Percentiles rank a stretch among this genome's conserved stretches.
phyloP scores from a whole-genome alignment of 768 basidiomycete species.

The Mycena sanguinolenta region DNA sequence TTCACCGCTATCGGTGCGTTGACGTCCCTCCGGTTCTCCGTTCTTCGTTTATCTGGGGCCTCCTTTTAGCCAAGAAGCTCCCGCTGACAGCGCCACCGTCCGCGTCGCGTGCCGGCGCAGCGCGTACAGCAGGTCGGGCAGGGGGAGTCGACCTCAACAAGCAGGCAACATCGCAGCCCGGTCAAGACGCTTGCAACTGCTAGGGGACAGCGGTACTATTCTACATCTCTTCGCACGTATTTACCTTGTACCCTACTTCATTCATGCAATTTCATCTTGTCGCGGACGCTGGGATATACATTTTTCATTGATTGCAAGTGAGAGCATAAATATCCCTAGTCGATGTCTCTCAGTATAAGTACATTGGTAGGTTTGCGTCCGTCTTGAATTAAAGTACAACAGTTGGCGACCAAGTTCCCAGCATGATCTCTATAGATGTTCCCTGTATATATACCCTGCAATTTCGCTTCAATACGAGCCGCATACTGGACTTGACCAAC shows the following conservation, averaged over 20 bases:
- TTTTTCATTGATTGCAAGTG: constrained; percentile 35
- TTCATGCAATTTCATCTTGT: constrained; percentile 43
- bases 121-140: constrained; percentile 65
- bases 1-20: constrained; percentile 86
- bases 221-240: constrained; percentile 41
- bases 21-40: constrained; percentile 10
- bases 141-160: constrained; percentile 86
- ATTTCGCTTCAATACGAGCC: constrained; percentile 18
- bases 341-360: neutral
- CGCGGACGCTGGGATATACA: constrained; percentile 58
- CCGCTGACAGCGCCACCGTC: constrained; percentile 83
- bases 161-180: constrained; percentile 62
- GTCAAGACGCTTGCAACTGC: constrained; percentile 84
- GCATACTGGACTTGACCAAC: neutral
- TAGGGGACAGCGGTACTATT: constrained; percentile 47
- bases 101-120: constrained; percentile 66
- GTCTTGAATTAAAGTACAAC: constrained; percentile 24
- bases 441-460: constrained; percentile 5
- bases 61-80: constrained; percentile 82
- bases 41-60: constrained; percentile 6
- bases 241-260: constrained; percentile 50
- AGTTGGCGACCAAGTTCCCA: constrained; percentile 20
- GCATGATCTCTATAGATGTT: constrained; percentile 16
- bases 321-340: neutral
- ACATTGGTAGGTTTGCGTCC: neutral